phyloP scores from a whole-genome alignment of 306 rosid genomes.

The Glycyrrhiza uralensis region DNA sequence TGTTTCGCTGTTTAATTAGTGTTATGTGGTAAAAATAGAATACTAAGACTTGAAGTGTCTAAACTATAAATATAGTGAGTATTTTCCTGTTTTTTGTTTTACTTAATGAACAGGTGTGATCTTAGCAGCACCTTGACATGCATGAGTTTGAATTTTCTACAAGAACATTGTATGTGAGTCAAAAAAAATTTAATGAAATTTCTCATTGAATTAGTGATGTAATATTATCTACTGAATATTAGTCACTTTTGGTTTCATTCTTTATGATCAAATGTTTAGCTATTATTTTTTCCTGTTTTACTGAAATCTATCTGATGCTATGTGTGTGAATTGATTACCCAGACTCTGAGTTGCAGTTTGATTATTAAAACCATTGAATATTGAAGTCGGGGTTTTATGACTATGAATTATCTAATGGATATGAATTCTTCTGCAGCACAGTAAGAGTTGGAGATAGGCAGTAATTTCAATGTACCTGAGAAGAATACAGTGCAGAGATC shows the following conservation, averaged over 20 bases:
- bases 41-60: not conserved
- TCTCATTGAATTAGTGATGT: not conserved
- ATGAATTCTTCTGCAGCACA: slow-evolving; percentile 32
- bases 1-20: not conserved
- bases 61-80: not conserved
- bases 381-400: not conserved
- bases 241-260: slow-evolving; percentile 1
- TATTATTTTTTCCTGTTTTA: not conserved
- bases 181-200: no score
- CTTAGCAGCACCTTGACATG: not conserved
- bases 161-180: not conserved
- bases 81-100: not conserved
- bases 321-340: not conserved
- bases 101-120: not conserved
- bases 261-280: not conserved
- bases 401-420: slow-evolving; percentile 25
- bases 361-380: slow-evolving; percentile 6
- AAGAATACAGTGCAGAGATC: slow-evolving; percentile 64
- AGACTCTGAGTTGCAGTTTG: not conserved
- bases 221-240: not conserved
- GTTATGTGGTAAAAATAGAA: not conserved
- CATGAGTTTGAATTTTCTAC: not conserved
- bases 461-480: slow-evolving; percentile 66
- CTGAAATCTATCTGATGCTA: not conserved
- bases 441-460: slow-evolving; percentile 33